phyloP scores from a whole-genome alignment of 768 basidiomycete species.

The Trametes cubensis region DNA sequence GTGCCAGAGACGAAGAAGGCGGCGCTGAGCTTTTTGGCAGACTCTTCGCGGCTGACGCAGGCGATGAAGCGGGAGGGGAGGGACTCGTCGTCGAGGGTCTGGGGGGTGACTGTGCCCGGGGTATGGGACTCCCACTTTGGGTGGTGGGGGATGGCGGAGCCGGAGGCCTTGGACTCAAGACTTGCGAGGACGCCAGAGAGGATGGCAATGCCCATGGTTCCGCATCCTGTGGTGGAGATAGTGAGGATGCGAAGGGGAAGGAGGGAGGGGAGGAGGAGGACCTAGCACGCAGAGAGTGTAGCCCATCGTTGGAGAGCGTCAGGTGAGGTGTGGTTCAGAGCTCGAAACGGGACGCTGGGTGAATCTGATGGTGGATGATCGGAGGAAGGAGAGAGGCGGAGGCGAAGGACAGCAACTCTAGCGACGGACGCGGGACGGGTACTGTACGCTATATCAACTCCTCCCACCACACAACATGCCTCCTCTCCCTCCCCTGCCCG shows the following conservation, averaged over 20 bases:
- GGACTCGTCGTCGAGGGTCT: slow-evolving; percentile 59
- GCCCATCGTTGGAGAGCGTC: slow-evolving; percentile 58
- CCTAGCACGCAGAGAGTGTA: slow-evolving; percentile 93
- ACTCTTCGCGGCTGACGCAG: slow-evolving; percentile 81
- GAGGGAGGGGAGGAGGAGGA: slow-evolving; percentile 27
- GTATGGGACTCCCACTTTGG: slow-evolving; percentile 71
- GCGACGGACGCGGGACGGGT: too few relatives aligned
- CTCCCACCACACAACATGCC: too few relatives aligned
- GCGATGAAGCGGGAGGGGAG: slow-evolving; percentile 82
- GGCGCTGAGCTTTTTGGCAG: slow-evolving; percentile 62
- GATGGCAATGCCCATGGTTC: slow-evolving; percentile 97
- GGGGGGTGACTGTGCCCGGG: slow-evolving; percentile 74
- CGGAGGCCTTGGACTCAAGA: slow-evolving; percentile 53
- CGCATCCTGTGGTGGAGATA: slow-evolving; percentile 70
- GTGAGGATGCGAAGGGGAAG: slow-evolving; percentile 24
- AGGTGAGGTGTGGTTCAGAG: slow-evolving; percentile 4
- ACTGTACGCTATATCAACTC: too few relatives aligned
- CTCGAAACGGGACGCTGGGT: background rate
- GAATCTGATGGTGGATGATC: background rate
- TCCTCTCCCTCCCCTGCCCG: too few relatives aligned
- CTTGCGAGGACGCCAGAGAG: slow-evolving; percentile 90
- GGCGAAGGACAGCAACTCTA: background rate
- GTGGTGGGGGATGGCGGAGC: slow-evolving; percentile 30
- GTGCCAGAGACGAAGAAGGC: slow-evolving; percentile 62
- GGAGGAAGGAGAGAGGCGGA: slow-evolving; percentile 3